phyloP scores from a whole-genome alignment of 495 filamentous ascomycete species.

The Tricharina praecox region DNA sequence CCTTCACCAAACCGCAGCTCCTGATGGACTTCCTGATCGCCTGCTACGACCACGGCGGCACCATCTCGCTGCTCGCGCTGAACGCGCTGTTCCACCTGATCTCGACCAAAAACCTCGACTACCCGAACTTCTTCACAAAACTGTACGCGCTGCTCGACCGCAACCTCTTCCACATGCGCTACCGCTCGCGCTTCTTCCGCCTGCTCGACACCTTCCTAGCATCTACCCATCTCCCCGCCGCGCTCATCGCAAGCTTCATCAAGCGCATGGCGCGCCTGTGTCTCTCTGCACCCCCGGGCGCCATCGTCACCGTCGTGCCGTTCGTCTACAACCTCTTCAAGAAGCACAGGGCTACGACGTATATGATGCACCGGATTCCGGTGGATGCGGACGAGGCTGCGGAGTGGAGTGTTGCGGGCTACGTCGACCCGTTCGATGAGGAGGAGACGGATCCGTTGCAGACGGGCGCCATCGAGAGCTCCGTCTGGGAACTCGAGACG shows the following conservation, averaged over 20 bases:
- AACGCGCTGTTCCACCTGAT: slow-evolving; percentile 94
- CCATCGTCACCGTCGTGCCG: slow-evolving; percentile 73
- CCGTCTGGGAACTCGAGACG: slow-evolving; percentile 83
- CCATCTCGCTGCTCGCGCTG: slow-evolving; percentile 68
- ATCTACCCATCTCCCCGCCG: slow-evolving; percentile 85
- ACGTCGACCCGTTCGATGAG: slow-evolving; percentile 64
- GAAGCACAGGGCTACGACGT: slow-evolving; percentile 73
- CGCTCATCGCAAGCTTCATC: slow-evolving; percentile 85
- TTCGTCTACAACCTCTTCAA: slow-evolving; percentile 93
- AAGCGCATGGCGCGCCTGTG: slow-evolving; percentile 71
- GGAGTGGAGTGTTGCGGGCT: slow-evolving; percentile 44
- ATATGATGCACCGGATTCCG: slow-evolving; percentile 73
- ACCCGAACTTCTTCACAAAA: slow-evolving; percentile 84
- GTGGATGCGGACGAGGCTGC: slow-evolving; percentile 39
- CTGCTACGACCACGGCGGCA: slow-evolving; percentile 71
- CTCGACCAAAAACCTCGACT: slow-evolving; percentile 81
- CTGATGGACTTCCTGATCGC: slow-evolving; percentile 97
- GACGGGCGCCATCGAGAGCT: slow-evolving; percentile 77
- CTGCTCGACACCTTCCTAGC: slow-evolving; percentile 77
- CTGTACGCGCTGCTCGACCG: slow-evolving; percentile 80
- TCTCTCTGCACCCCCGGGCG: slow-evolving; percentile 69
- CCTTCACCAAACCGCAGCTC: slow-evolving; percentile 68
- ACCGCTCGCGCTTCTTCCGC: slow-evolving; percentile 85
- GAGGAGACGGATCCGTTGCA: slow-evolving; percentile 64
- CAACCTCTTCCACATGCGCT: slow-evolving; percentile 75